Percentiles rank a stretch among this genome's conserved stretches.
phyloP scores from a whole-genome alignment of 2,329 filamentous ascomycete species.

The Monilinia vaccinii-corymbosi region DNA sequence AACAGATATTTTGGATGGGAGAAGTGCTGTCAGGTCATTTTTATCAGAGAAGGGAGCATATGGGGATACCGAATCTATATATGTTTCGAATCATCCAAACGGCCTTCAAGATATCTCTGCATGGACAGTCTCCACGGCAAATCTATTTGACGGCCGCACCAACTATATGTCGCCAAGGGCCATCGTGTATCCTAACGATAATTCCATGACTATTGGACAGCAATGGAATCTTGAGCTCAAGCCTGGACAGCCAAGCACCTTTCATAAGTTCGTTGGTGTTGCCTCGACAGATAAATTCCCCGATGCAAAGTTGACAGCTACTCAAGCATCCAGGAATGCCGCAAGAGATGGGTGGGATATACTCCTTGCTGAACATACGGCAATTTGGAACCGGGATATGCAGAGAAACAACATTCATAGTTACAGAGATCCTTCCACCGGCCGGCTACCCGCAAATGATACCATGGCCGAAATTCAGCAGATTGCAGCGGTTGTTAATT shows the following conservation, averaged over 20 bases:
- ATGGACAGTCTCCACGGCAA: constrained; percentile 42
- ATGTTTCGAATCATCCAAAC: constrained; percentile 49
- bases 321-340: constrained; percentile 32
- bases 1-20: constrained; percentile 53
- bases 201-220: constrained; percentile 54
- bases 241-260: constrained; percentile 40
- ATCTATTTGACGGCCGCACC: constrained; percentile 23
- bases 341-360: constrained; percentile 10
- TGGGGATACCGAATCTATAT: constrained; percentile 40
- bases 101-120: constrained; percentile 50
- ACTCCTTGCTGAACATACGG: constrained; percentile 7
- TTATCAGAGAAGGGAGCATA: constrained; percentile 44
- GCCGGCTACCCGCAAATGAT: constrained; percentile 32
- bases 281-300: constrained; percentile 54
- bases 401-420: constrained; percentile 30
- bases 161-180: constrained; percentile 27
- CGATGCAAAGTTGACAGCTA: constrained; percentile 39
- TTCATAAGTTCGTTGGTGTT: constrained; percentile 54
- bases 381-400: constrained; percentile 28
- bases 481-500: constrained; percentile 38
- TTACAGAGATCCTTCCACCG: constrained; percentile 45
- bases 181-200: constrained; percentile 33
- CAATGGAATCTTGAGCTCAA: constrained; percentile 40
- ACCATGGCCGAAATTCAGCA: constrained; percentile 29
- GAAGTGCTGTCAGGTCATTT: constrained; percentile 50